Evolutionary conservation across 768 basidiomycete species (phyloP), one percentile per base, ranked within the genome.

Genomic region (Rhodotorula graminis): DNA sequence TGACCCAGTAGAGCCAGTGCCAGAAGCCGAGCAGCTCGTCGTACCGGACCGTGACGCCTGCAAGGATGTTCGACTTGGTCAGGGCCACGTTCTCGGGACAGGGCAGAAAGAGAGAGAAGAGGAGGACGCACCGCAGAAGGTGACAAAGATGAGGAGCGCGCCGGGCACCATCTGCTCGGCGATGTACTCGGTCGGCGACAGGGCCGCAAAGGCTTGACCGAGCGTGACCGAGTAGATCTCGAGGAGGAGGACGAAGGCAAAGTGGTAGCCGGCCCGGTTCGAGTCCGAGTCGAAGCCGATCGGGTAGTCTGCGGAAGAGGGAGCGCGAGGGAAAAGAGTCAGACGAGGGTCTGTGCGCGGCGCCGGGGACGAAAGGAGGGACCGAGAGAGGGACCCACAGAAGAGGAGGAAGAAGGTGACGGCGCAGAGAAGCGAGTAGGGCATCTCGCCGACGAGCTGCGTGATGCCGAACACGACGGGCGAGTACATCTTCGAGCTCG

Each of bases 401-500:
- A 78, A 53, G 33, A 80, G 67, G 70, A 90, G 86, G 89, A 88
- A 94, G 81, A 92, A 93, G 0, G 88, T 84, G 61, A 87, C 77
- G 19, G 85, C 88, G 75, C 90, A 92, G 25, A 90, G 77, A 44
- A 89, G 78, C 61, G 85, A 88, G 80, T 88, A 90, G 0, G 91
- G 92, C 67, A 90, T 85, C 80, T 95, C 92, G 56, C 90, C 88
- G 25, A 90, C 78, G 40, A 93, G 83, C 78, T 93, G 92, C 6
- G 88, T 87, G 47, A 91, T 85, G 46, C 91, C 89, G 79, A 94
- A 94, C 31, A 92, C 90, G 69, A 88, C 88, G 0, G 90, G 88
- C 0, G 89, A 90, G 81, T 93, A 93, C 78, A 93, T 93, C 71
- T 89, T 86, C 82, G 90, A 90, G 4, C 88, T 89, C 0, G 90